Conservation (phyloP, 139 green algal genomes). For the Yamagishiella unicocca region DNA sequence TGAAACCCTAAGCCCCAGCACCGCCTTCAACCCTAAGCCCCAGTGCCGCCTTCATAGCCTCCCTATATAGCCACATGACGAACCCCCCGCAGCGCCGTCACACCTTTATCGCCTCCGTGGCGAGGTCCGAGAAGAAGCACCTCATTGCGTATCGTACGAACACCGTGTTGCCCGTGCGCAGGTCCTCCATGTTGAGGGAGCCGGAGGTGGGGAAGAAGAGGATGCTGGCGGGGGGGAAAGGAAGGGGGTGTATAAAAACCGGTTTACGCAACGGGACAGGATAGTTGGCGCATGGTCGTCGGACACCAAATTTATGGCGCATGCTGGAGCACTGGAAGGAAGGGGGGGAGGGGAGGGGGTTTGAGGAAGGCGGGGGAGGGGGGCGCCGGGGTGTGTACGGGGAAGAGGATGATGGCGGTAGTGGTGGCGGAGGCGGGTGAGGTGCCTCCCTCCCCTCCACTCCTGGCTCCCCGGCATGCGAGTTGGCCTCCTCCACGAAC, state of each 20-base stretch:
- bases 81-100: no score
- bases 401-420: no score
- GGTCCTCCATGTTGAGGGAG: conserved; percentile 38
- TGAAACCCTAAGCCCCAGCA: no score
- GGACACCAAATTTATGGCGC: no score
- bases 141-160: conserved; percentile 69
- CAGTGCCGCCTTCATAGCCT: no score
- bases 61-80: no score
- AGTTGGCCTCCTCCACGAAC: no score
- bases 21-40: no score
- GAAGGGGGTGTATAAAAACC: background rate
- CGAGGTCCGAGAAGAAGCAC: conserved; percentile 69
- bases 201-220: conserved; percentile 44
- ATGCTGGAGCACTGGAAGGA: no score
- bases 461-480: background rate
- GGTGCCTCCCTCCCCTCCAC: background rate
- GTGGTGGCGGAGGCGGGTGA: background rate
- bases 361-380: background rate
- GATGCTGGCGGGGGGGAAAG: background rate
- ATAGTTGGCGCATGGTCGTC: no score
- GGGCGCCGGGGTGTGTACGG: background rate
- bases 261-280: no score
- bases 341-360: background rate
- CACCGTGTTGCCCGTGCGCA: conserved; percentile 58
- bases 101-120: conserved; percentile 64